Evolutionary conservation across 352 stramenopile species (phyloP).

Genomic region (Globisporangium uncinulatum): DNA sequence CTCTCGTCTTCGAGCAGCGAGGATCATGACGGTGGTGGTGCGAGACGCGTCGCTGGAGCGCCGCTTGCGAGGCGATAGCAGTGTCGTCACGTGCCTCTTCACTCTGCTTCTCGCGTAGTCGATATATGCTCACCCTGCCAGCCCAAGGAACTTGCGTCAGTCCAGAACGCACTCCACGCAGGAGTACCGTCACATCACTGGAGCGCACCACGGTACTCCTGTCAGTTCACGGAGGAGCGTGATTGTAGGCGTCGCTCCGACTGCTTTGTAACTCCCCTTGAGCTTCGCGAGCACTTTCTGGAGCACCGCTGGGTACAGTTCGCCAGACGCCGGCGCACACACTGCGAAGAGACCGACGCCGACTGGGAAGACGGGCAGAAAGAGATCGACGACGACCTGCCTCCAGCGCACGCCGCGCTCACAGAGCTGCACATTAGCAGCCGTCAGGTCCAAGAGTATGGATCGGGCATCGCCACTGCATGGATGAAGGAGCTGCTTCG

Average conservation of each 20-base stretch:
- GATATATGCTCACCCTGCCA: constrained; percentile 2
- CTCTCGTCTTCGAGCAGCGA: not conserved
- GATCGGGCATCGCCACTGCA: not conserved
- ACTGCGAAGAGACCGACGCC: constrained; percentile 23
- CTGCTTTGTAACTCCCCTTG: constrained; percentile 29
- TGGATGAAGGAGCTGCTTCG: not conserved
- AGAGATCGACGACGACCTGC: constrained; percentile 39
- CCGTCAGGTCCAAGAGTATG: not conserved
- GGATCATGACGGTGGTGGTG: not conserved
- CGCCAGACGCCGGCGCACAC: constrained; percentile 14
- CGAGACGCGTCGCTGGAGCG: constrained; percentile 6
- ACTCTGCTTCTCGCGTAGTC: not conserved
- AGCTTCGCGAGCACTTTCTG: constrained; percentile 63
- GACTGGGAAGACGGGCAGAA: constrained; percentile 31
- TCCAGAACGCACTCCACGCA: not conserved
- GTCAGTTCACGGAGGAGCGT: constrained; percentile 38
- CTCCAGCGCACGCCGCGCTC: constrained; percentile 23
- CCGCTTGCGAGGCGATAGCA: not conserved
- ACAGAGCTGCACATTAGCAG: constrained; percentile 22
- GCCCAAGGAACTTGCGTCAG: not conserved
- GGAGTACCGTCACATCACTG: not conserved
- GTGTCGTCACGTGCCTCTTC: not conserved
- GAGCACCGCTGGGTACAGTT: constrained; percentile 33
- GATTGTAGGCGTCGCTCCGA: constrained; percentile 20
- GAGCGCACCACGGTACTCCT: constrained; percentile 31